Conservation (phyloP, 371 early-diverging fungal species). For the Fennellomyces sp. region DNA sequence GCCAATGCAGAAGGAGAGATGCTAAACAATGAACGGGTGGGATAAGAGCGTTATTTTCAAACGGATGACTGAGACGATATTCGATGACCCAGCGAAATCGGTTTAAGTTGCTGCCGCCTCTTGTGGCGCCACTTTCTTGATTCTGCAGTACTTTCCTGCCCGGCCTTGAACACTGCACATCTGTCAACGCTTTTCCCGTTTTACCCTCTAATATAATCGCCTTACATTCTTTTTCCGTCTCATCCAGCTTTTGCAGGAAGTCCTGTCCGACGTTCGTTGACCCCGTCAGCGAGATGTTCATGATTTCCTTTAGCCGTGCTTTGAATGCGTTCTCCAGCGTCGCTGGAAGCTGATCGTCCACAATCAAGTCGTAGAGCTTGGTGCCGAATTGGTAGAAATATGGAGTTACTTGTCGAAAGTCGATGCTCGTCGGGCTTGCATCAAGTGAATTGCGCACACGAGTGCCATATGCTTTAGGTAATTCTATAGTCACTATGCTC, state of each 20-base stretch:
- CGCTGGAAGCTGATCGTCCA: slow-evolving; percentile 28
- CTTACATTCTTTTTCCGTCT: slow-evolving; percentile 54
- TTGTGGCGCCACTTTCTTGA: slow-evolving; percentile 34
- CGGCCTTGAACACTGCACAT: slow-evolving; percentile 37
- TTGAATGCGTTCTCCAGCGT: slow-evolving; percentile 42
- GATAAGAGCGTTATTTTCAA: background rate
- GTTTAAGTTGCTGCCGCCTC: slow-evolving; percentile 1
- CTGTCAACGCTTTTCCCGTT: background rate
- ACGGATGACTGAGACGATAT: background rate
- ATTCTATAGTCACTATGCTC: slow-evolving; percentile 31
- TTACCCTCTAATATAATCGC: slow-evolving; percentile 27
- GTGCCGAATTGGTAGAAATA: slow-evolving; percentile 49
- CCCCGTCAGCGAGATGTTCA: slow-evolving; percentile 44
- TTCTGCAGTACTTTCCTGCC: slow-evolving; percentile 33
- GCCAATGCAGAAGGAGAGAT: too few species aligned
- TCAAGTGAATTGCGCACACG: slow-evolving; percentile 46
- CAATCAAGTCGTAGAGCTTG: slow-evolving; percentile 34
- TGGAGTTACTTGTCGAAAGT: slow-evolving; percentile 38
- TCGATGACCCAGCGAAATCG: slow-evolving; percentile 3
- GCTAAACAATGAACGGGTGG: too few species aligned
- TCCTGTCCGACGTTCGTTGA: slow-evolving; percentile 26
- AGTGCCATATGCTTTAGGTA: slow-evolving; percentile 41
- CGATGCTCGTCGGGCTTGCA: slow-evolving; percentile 40
- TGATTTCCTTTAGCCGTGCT: slow-evolving; percentile 33
- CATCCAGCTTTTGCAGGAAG: slow-evolving; percentile 46